Evolutionary conservation across 177 flowering plant genomes (phyloP), one percentile per base, ranked within the genome.

Genomic region (Vitis hybrid): DNA sequence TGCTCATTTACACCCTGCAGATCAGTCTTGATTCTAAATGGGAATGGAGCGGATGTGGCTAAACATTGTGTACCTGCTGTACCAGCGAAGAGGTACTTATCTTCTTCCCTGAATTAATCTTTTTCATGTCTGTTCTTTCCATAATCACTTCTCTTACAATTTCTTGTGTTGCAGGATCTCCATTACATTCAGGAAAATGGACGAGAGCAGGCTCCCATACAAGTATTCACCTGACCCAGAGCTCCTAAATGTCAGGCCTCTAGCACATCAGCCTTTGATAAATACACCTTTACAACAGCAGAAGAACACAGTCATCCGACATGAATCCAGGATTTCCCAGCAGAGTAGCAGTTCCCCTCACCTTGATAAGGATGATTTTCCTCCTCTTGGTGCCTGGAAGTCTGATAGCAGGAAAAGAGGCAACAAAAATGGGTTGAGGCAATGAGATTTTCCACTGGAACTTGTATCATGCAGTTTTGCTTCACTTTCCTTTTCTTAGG

Each of bases 131-230:
- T 18, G 8, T 19, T 39, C 22, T n/a, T 19, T 33, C 18, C 13
- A 20, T 15, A 15, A 12, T 20, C 55, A 15, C 13, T 65, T 5
- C 57, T 51, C 19, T 45, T 59, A 9, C 57, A 14, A 13, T 66
- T n/a, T 11, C 5, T 3, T 48, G 8, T 18, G 0, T 58, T 75
- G 49, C 78, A 87, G 91, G 77, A 87, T 87, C 26, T 87, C 89
- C 2, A 84, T 87, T 29, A 87, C 91, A 15, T 86, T 86, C 60
- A 65, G 88, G 65, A 86, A 78, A 70, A 86, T 86, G 90, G 90
- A 85, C 18, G 81, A 79, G 2, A 77, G 71, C 75, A 86, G 83
- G 55, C 19, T 75, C 7, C 90, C 90, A 31, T 73, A 62, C 69
- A 72, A 51, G 20, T 85, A 72, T 60, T 19, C 55, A 0, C 81